Base-by-base conservation (phyloP, 1,139 yeast genomes). In the Yamadazyma trypodendri region DNA sequence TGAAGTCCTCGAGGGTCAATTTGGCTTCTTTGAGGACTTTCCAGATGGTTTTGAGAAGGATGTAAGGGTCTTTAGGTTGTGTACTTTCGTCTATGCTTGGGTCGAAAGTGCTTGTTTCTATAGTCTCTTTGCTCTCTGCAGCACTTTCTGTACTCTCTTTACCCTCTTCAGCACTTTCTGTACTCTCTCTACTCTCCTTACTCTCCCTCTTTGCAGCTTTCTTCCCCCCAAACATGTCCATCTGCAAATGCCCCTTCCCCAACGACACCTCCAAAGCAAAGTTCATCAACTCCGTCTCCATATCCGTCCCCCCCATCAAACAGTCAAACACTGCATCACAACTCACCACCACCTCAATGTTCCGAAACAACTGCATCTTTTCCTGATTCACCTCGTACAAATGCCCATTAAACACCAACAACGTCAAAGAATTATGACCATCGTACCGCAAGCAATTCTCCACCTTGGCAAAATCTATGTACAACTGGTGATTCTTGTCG, bases 1-100 rank as follows among this genome's bases (percentile, higher is more conserved):
- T 47, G 30, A 66, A 55, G 31, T 69, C 69, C 35, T 68, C 73
- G 13, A 68, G 38, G 13, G 61, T 55, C 23, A 61, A 25, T 23
- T 51, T 57, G 2, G 53, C 44, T 16, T 44, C 43, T n/a, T 37
- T 35, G 44, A 51, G 37, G 16, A 49, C 34, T 28, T 36, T 29
- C 52, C 51, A 46, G n/a, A 46, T 17, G 15, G 40, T 37, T 20
- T 43, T 33, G 9, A 44, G 8, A n/a, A 27, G 14, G 15, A 12
- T 8, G 28, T 11, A 12, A 10, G 21, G 7, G 30, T 6, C 23
- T 10, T 20, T 10, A 20, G 5, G 15, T 28, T 17, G 5, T 7
- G 23, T 7, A 23, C 12, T 12, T 11, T 5, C 9, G n/a, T 23
- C 25, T 23, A 10, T 23, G 6, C 6, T 11, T 23, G 23, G 6